Base-by-base conservation (phyloP, 2,329 filamentous ascomycete genomes). In the Penicillium brasilianum region DNA sequence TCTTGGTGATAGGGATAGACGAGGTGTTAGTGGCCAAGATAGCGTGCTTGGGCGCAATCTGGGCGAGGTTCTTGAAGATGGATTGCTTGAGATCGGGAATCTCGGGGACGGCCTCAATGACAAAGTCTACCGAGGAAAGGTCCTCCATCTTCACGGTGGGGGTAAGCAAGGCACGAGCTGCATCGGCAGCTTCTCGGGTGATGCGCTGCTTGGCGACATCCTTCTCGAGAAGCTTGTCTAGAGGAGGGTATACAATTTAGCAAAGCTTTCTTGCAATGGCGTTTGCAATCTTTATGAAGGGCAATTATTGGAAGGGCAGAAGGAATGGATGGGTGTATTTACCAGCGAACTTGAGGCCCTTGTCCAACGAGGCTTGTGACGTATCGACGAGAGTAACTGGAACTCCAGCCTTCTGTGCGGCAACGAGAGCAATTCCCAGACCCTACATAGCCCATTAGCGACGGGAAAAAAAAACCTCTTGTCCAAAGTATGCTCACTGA, bases 1-100 rank as follows among this genome's bases (percentile, higher is more conserved):
- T 97, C 74, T 90, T 90, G 46, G 95, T 99, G 77, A 99, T 97
- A 62, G 92, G 94, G 75, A 99, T 99, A 63, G 93, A 97, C n/a
- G 93, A 97, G 7, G 95, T 99, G 82, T 99, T 99, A 64, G 95
- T 99, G 5, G 95, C 94, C 37, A 99, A 86, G 70, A 99, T 91
- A 61, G 95, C 88, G 74, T 98, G 92, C 55, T 88, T 82, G 11
- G 92, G 89, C 68, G 91, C 93, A 68, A 96, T 88, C 70, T 90
- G 81, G 7, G 93, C 93, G 11, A 99, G 85, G 72, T 90, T 85
- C 66, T 87, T 82, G 80, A 99, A 99, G 68, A 99, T 96, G 66
- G 88, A 87, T 67, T 88, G 88, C 80, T 99, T 99, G 66, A 99
- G 86, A 55, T 89, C 83, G 43, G 91, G 89, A 58, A 97, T 94